Percentiles rank a stretch among this genome's conserved stretches.
These are phyloP conservation scores for Oryza meridionalis DNA, from an alignment of 176 grass and related monocot species.

Conservation along the genomic window DNA sequence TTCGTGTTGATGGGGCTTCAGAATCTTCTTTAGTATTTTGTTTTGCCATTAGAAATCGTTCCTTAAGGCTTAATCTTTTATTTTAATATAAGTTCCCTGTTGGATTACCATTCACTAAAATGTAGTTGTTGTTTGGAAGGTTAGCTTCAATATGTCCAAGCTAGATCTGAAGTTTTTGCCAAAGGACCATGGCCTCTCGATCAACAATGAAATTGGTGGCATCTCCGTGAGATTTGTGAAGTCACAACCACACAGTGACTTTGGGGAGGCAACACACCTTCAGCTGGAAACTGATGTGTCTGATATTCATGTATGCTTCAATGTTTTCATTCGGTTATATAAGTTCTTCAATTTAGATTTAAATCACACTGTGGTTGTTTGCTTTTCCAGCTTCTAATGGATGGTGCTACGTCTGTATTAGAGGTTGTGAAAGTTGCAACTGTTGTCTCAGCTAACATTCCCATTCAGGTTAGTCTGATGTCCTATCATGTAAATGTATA, in stretches of 20 bases:
- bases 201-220: slow-evolving; percentile 73
- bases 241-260: slow-evolving; percentile 54
- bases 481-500: slow-evolving; percentile 14
- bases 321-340: slow-evolving; percentile 21
- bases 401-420: slow-evolving; percentile 69
- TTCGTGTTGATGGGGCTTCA: not conserved
- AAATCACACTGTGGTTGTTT: slow-evolving; percentile 38
- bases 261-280: slow-evolving; percentile 61
- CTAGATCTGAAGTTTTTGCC: slow-evolving; percentile 87
- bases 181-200: slow-evolving; percentile 58
- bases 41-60: slow-evolving; percentile 32
- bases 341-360: slow-evolving; percentile 32
- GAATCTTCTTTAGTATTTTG: slow-evolving; percentile 11
- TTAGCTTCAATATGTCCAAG: slow-evolving; percentile 97
- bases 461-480: slow-evolving; percentile 68
- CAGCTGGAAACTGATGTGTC: slow-evolving; percentile 68
- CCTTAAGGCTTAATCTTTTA: not conserved
- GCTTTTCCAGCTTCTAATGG: slow-evolving; percentile 81
- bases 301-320: slow-evolving; percentile 74
- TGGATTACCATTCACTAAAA: slow-evolving; percentile 66
- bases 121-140: slow-evolving; percentile 91
- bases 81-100: slow-evolving; percentile 25
- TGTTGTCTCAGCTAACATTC: slow-evolving; percentile 73
- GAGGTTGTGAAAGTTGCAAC: slow-evolving; percentile 71
- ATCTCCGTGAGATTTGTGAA: slow-evolving; percentile 65